Evolutionary conservation across 371 early-diverging fungal species (phyloP).

Genomic region (Apophysomyces trapeziformis): DNA sequence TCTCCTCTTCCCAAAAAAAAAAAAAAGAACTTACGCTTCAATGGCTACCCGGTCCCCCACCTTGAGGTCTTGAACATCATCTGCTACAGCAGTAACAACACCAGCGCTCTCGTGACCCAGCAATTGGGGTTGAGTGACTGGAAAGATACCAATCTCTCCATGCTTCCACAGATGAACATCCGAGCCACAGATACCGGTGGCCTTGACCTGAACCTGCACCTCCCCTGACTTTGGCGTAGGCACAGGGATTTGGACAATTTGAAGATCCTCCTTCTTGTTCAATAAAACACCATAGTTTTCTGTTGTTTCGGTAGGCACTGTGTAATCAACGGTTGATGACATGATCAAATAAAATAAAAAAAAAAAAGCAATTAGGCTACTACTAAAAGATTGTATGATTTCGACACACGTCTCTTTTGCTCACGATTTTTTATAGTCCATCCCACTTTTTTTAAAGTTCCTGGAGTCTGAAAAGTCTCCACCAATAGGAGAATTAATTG

Average conservation of each 20-base stretch:
- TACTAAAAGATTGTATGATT: too few species aligned
- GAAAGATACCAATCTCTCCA: constrained; percentile 53
- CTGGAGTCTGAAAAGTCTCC: too few species aligned
- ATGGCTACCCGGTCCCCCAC: constrained; percentile 56
- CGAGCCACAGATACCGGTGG: constrained; percentile 52
- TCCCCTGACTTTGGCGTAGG: constrained; percentile 39
- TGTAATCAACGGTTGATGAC: neutral
- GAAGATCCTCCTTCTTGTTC: constrained; percentile 45
- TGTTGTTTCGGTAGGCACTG: constrained; percentile 21
- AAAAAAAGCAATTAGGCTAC: neutral
- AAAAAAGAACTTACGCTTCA: constrained; percentile 35
- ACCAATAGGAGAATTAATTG: too few species aligned
- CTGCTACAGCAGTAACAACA: constrained; percentile 39
- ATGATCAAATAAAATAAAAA: neutral
- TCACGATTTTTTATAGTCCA: too few species aligned
- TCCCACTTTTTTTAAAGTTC: too few species aligned
- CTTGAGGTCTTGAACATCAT: constrained; percentile 37
- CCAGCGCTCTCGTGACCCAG: constrained; percentile 47
- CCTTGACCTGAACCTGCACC: constrained; percentile 50
- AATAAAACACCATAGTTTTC: constrained; percentile 43
- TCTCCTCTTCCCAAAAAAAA: too few species aligned
- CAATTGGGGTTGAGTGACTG: constrained; percentile 38
- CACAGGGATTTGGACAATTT: constrained; percentile 46
- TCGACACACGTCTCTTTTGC: too few species aligned
- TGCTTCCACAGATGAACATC: constrained; percentile 52